Base-by-base conservation (phyloP, 208 protist species). In the Angomonas ambiguus region DNA sequence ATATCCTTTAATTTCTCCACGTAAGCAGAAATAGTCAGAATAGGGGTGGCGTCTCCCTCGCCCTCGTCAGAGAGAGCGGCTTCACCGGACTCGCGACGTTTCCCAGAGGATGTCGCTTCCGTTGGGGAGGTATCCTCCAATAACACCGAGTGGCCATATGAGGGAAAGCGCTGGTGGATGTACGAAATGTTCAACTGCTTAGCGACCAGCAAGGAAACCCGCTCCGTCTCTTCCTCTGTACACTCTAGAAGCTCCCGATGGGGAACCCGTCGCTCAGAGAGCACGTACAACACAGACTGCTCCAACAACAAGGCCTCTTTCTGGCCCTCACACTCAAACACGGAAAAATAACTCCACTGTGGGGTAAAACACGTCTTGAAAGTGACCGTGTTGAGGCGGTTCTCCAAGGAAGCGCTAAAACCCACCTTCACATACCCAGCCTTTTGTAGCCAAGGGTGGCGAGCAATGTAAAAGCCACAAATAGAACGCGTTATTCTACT, bases 341-440 rank as follows among this genome's bases (percentile, higher is more conserved):
- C 77, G 22, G 76, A 49, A 31, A 75, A 74, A 27, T 88, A 92
- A 25, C 68, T 65, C 83, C 86, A 92, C 60, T 92, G 80, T 2
- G 82, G 78, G 27, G 86, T 92, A 31, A 92, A 92, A 38, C 86
- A 92, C 1, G 86, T 92, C 45, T 68, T 82, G 60, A 88, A 92
- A 13, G 82, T 85, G 11, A 77, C 69, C 76, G 83, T 92, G 57
- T 86, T 68, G 4, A 92, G 74, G 4, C 86, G 80, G 33, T 75
- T 79, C 27, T 85, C 76, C 3, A 88, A 65, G 20, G 81, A 70
- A 20, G 68, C 69, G 56, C 76, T 89, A 72, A 69, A 88, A 41
- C 86, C 86, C 0, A 92, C 72, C 64, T 92, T 92, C 1, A 92
- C 80, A 22, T 82, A 80, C 0, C 86, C 86, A 0, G 78, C 71